These are phyloP conservation scores for Teunomyces stri DNA, from an alignment of 805 yeast species.

Conservation along the genomic window DNA sequence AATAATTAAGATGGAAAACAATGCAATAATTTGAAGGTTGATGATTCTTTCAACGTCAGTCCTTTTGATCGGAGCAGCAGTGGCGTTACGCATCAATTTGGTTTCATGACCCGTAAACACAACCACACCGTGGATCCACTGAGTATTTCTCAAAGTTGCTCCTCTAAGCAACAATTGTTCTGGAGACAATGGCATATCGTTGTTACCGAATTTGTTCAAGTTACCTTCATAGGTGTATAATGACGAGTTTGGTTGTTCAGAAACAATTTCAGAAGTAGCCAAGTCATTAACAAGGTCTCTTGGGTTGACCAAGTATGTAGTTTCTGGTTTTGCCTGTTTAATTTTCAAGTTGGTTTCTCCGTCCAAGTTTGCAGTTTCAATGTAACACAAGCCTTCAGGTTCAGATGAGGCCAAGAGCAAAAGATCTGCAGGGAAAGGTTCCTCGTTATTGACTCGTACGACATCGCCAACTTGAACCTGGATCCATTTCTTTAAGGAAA, in stretches of 20 bases:
- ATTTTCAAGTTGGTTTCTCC: slow-evolving; percentile 97
- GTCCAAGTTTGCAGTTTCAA: slow-evolving; percentile 95
- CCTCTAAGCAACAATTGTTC: slow-evolving; percentile 93
- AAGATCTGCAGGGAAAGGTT: slow-evolving; percentile 92
- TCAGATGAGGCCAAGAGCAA: slow-evolving; percentile 86
- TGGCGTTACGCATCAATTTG: slow-evolving; percentile 95
- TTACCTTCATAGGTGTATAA: slow-evolving; percentile 95
- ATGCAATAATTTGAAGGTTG: slow-evolving; percentile 84
- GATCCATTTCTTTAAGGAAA: slow-evolving; percentile 74
- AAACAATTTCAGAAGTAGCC: slow-evolving; percentile 45
- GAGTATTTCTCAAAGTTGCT: slow-evolving; percentile 91
- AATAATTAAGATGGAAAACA: slow-evolving; percentile 75
- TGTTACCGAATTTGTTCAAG: slow-evolving; percentile 50
- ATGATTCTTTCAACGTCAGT: slow-evolving; percentile 96
- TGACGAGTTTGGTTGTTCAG: slow-evolving; percentile 93
- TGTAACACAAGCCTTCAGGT: slow-evolving; percentile 96
- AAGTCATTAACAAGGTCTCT: slow-evolving; percentile 42
- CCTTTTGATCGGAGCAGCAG: slow-evolving; percentile 96
- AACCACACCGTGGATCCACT: slow-evolving; percentile 91
- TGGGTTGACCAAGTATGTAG: slow-evolving; percentile 69
- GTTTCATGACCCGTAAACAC: slow-evolving; percentile 98
- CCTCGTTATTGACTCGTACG: slow-evolving; percentile 78
- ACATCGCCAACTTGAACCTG: slow-evolving; percentile 89
- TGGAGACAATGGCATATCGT: slow-evolving; percentile 69
- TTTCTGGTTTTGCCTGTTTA: slow-evolving; percentile 82